Base-by-base conservation (phyloP, 2,329 filamentous ascomycete genomes). In the Cadophora luteo-olivacea region DNA sequence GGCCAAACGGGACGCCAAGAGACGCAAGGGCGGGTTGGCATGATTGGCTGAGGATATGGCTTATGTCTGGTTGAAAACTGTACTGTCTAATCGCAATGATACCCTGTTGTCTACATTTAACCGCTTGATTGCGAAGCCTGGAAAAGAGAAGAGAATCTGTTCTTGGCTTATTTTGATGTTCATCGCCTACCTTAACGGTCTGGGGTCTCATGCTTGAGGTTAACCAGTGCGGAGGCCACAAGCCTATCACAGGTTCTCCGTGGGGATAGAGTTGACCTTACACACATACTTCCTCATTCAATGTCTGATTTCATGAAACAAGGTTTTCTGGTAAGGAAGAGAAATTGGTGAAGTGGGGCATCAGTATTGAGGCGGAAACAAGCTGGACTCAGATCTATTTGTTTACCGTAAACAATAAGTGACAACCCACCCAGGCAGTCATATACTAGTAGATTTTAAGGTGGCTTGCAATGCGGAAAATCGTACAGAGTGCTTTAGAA, bases 1-100 rank as follows among this genome's bases (percentile, higher is more conserved):
- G 66, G 68, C 68, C 49, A 72, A 71, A 64, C 66, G 45, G 33
- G 61, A 41, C 61, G 41, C 45, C 48, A 49, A 32, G 60, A 62
- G 58, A 48, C 58, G 48, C 36, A 48, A 24, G n/a, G 41, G 48
- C 8, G 24, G 25, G 33, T 14, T 24, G 41, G 60, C 2, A 49
- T 60, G 36, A 60, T 45, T 24, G 33, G 57, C n/a, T 33, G 36
- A 11, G 38, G 9, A 4, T 22, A 16, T 25, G 9, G 57, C 6
- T 1, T 22, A n/a, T 25, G n/a, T 25, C 8, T 41, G n/a, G 22
- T 5, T 33, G 38, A 19, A 24, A 16, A 19, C 2, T 60, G 57
- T 45, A 45, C 22, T 29, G n/a, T 25, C 12, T 60, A 45, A 8
- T 25, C 19, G n/a, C 57, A 60, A 45, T 60, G 33, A 60, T 60